Conservation (phyloP, 1,284 basidiomycete genomes). For the Ustilago lituana region DNA sequence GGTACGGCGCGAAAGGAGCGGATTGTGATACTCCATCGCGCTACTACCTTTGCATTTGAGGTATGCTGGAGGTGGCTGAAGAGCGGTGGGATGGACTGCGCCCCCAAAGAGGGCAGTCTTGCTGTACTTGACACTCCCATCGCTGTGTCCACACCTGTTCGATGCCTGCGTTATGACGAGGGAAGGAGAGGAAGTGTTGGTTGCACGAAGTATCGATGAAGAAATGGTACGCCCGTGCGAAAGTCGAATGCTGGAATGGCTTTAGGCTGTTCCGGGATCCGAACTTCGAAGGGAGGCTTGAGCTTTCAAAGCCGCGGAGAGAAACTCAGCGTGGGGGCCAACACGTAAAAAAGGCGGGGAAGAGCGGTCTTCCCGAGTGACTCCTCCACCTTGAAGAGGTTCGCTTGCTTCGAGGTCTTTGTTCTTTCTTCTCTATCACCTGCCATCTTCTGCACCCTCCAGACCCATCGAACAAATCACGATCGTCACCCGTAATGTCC, state of each 20-base stretch:
- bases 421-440: background rate
- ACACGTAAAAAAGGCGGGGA: constrained; percentile 6
- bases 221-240: constrained; percentile 5
- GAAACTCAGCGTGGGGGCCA: constrained; percentile 13
- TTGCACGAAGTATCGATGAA: background rate
- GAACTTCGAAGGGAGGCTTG: background rate
- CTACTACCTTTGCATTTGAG: constrained; percentile 37
- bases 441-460: background rate
- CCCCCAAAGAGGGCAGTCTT: constrained; percentile 34
- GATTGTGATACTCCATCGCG: constrained; percentile 51
- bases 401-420: background rate
- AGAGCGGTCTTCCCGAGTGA: background rate
- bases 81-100: constrained; percentile 47
- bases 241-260: background rate
- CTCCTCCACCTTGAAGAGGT: constrained; percentile 7
- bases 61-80: constrained; percentile 47
- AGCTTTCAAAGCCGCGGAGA: constrained; percentile 14
- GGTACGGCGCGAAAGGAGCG: constrained; percentile 53
- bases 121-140: constrained; percentile 51
- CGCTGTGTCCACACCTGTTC: background rate
- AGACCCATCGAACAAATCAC: background rate
- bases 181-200: too few relatives aligned
- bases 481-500: constrained; percentile 9
- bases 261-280: constrained; percentile 9
- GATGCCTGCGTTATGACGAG: too few relatives aligned